Percentiles rank a stretch among this genome's conserved stretches.
phyloP scores from a whole-genome alignment of 148 eudicot species.

The Diospyros kaki region DNA sequence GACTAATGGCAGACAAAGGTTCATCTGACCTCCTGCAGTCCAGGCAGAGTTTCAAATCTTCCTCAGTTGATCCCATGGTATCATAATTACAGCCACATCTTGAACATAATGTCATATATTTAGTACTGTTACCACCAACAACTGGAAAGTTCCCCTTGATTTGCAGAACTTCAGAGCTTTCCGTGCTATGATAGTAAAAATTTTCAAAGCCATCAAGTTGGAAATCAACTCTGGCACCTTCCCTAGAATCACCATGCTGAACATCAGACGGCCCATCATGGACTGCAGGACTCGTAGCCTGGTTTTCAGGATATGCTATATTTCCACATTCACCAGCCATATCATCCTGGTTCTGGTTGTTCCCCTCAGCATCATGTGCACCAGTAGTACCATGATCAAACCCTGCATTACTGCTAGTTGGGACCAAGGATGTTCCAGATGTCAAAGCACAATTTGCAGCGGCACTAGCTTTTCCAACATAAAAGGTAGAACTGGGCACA shows the following conservation, averaged over 20 bases:
- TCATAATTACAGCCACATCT: constrained; percentile 53
- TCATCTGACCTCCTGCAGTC: constrained; percentile 49
- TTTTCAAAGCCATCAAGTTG: constrained; percentile 16
- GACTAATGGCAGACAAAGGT: constrained; percentile 17
- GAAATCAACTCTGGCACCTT: not conserved
- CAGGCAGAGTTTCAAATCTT: constrained; percentile 48
- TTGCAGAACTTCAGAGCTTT: constrained; percentile 26
- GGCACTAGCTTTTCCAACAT: constrained; percentile 57
- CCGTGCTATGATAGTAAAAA: constrained; percentile 18
- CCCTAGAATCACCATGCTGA: constrained; percentile 13
- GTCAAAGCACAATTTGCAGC: constrained; percentile 39
- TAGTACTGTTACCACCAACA: constrained; percentile 11
- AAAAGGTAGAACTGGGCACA: constrained; percentile 85
- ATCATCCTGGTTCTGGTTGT: constrained; percentile 68
- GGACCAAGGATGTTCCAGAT: constrained; percentile 76
- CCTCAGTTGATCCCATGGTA: constrained; percentile 35
- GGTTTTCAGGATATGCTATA: constrained; percentile 34
- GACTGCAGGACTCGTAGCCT: constrained; percentile 17
- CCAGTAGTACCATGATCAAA: constrained; percentile 69
- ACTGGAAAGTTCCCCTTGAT: constrained; percentile 20
- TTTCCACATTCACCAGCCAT: constrained; percentile 40
- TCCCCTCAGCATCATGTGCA: constrained; percentile 71
- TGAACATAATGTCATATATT: constrained; percentile 45
- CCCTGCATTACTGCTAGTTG: constrained; percentile 91
- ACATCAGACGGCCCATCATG: constrained; percentile 19